These are phyloP conservation scores for Penicillium aurantiogriseum DNA, from an alignment of 2,329 filamentous ascomycete genomes.

Conservation along the genomic window DNA sequence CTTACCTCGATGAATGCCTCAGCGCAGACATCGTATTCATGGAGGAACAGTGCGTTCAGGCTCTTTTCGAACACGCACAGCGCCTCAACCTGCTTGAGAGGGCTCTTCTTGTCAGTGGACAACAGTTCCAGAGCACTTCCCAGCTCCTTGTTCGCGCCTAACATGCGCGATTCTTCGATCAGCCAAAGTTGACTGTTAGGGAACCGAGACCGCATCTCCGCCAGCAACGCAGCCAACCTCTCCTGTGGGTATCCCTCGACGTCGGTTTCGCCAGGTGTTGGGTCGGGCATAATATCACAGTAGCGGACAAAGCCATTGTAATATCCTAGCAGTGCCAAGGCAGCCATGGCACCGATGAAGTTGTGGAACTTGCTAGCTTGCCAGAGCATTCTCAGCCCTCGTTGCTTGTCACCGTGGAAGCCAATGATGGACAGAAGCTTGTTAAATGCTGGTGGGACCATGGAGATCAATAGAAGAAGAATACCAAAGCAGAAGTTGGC, in stretches of 20 bases:
- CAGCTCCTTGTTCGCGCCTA: slow-evolving; percentile 65
- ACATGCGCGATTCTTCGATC: slow-evolving; percentile 79
- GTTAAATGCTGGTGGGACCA: slow-evolving; percentile 89
- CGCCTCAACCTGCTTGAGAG: slow-evolving; percentile 84
- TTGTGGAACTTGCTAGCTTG: slow-evolving; percentile 80
- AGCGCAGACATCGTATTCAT: slow-evolving; percentile 72
- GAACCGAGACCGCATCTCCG: slow-evolving; percentile 72
- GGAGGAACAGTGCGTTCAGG: slow-evolving; percentile 73
- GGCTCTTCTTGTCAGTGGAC: slow-evolving; percentile 58
- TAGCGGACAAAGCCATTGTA: slow-evolving; percentile 85
- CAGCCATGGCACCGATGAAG: slow-evolving; percentile 88
- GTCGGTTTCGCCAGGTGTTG: slow-evolving; percentile 47
- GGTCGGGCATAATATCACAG: slow-evolving; percentile 76
- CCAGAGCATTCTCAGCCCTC: slow-evolving; percentile 85
- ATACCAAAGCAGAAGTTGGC: slow-evolving; percentile 87
- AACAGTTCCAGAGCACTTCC: slow-evolving; percentile 67
- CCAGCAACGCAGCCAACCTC: slow-evolving; percentile 65
- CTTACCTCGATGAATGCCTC: slow-evolving; percentile 66
- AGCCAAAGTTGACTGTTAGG: slow-evolving; percentile 82
- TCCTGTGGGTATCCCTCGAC: slow-evolving; percentile 70
- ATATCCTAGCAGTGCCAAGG: slow-evolving; percentile 75
- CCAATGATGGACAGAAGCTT: slow-evolving; percentile 83
- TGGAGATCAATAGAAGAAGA: slow-evolving; percentile 80
- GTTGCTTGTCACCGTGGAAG: slow-evolving; percentile 82
- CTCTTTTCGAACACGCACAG: slow-evolving; percentile 82